Evolutionary conservation across 345 rosid species (phyloP).

Genomic region (Cardamine occulta): DNA sequence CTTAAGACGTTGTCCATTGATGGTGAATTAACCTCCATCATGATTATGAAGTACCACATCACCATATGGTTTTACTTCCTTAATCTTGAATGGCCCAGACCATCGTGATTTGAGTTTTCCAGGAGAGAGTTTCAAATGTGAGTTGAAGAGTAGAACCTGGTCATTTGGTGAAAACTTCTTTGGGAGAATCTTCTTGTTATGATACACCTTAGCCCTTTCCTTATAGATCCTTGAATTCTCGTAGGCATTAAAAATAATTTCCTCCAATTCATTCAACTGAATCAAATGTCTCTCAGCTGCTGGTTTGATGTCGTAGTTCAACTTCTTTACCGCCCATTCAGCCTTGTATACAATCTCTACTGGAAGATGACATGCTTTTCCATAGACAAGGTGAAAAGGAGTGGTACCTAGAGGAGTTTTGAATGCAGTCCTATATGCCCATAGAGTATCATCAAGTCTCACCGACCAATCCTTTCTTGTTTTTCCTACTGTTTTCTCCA

Average conservation of each 20-base stretch:
- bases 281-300: background rate
- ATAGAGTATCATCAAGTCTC: background rate
- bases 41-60: too few relatives aligned
- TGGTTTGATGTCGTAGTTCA: background rate
- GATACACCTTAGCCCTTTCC: background rate
- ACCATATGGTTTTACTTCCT: too few relatives aligned
- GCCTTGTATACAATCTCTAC: background rate
- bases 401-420: conserved; percentile 13
- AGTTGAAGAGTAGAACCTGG: background rate
- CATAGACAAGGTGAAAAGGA: background rate
- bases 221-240: background rate
- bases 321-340: background rate
- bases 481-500: background rate
- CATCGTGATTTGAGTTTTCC: background rate
- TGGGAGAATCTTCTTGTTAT: background rate
- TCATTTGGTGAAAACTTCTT: background rate
- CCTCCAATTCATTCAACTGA: background rate
- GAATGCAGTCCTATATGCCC: conserved; percentile 3
- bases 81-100: too few relatives aligned
- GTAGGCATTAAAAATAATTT: background rate
- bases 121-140: too few relatives aligned
- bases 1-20: too few relatives aligned
- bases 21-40: too few relatives aligned
- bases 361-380: background rate
- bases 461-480: conserved; percentile 8